Conservation (phyloP, 257 asterid species). For the Verbena officinalis region DNA sequence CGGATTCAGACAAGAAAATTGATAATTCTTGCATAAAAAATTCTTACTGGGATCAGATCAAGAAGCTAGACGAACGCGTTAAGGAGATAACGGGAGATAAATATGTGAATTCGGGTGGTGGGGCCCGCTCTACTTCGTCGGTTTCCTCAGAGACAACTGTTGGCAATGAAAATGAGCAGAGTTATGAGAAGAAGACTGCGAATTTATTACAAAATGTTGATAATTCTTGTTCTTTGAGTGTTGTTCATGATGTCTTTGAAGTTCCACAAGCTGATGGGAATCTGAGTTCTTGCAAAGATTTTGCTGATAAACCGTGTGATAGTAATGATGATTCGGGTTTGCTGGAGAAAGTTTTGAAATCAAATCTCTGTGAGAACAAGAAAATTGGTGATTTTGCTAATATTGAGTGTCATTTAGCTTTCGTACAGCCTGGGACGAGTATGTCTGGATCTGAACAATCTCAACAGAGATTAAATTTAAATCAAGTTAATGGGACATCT, state of each 20-base stretch:
- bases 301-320: constrained; percentile 33
- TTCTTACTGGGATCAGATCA: constrained; percentile 63
- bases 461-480: constrained; percentile 18
- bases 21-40: constrained; percentile 41
- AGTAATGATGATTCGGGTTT: constrained; percentile 39
- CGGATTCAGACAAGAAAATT: constrained; percentile 41
- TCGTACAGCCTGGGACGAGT: constrained; percentile 29
- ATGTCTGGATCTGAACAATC: constrained; percentile 29
- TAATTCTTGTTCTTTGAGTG: constrained; percentile 38
- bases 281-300: constrained; percentile 22
- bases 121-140: constrained; percentile 43
- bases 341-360: constrained; percentile 47
- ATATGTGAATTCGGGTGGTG: constrained; percentile 30
- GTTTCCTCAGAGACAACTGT: constrained; percentile 28
- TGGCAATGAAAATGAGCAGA: constrained; percentile 13
- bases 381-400: constrained; percentile 28
- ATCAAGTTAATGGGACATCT: constrained; percentile 36
- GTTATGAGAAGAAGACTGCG: constrained; percentile 25
- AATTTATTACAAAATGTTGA: constrained; percentile 29
- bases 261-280: constrained; percentile 56
- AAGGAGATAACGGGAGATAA: constrained; percentile 59
- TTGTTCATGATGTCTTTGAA: constrained; percentile 70
- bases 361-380: constrained; percentile 32
- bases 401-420: constrained; percentile 38
- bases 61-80: constrained; percentile 51